Evolutionary conservation across 371 early-diverging fungal genomes (phyloP), one percentile per base, ranked within the genome.

Genomic region (Dichotomocladium elegans): DNA sequence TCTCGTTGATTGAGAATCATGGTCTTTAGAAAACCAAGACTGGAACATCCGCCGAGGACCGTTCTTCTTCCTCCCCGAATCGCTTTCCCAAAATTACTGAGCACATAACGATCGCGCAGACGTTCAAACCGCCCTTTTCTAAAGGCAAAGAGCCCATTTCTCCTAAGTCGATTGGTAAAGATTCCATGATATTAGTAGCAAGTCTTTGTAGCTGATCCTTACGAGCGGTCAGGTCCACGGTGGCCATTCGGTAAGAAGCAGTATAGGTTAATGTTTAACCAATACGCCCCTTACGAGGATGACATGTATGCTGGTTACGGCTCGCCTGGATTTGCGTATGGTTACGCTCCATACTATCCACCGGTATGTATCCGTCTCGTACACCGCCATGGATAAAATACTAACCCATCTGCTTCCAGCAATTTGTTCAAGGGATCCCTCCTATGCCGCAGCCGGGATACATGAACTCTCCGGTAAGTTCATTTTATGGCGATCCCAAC

Each of bases 181-280:
- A 8, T 47, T n/a, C n/a, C n/a, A n/a, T n/a, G n/a, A n/a, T n/a
- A n/a, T n/a, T n/a, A n/a, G n/a, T n/a, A n/a, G n/a, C n/a, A n/a
- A n/a, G n/a, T n/a, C n/a, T n/a, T n/a, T n/a, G n/a, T n/a, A n/a
- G n/a, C n/a, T n/a, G n/a, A n/a, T n/a, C n/a, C n/a, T n/a, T n/a
- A n/a, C n/a, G n/a, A n/a, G n/a, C n/a, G n/a, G 4, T 28, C 43
- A 61, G 71, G 70, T 8, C 79, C 79, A n/a, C 71, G 64, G 0
- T 79, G 79, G 79, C 79, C 79, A 26, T 72, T 72, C 55, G 79
- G 79, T 24, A 59, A 42, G 19, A 63, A 72, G 52, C 63, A 70
- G 4, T 79, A 76, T 45, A 52, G 68, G 37, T 58, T 69, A 21
- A 74, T 73, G 45, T 74, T 74, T 40, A 65, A 59, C 25, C 68